Percentiles rank a stretch among this genome's conserved stretches.
Evolutionary conservation across 208 protist genomes (phyloP).

Genomic region (Wallacemonas sp.): DNA sequence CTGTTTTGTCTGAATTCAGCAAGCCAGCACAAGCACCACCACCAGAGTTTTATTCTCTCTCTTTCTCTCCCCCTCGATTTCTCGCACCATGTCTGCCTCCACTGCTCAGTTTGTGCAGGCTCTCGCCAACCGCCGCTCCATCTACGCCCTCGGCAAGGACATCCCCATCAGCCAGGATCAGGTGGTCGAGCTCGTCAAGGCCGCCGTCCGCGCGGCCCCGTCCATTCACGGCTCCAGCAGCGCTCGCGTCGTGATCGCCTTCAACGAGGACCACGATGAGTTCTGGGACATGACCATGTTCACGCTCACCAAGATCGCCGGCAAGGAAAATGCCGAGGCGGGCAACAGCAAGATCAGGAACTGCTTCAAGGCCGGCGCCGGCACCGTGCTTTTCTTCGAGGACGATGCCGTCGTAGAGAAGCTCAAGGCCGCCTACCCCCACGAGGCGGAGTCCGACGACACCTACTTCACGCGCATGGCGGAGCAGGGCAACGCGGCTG

Average conservation of each 20-base stretch:
- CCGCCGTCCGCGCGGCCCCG: slow-evolving; percentile 19
- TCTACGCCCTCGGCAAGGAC: slow-evolving; percentile 26
- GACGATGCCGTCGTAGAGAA: slow-evolving; percentile 14
- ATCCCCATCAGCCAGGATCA: slow-evolving; percentile 20
- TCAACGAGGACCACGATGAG: slow-evolving; percentile 29
- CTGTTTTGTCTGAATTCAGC: neutral
- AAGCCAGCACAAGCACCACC: neutral
- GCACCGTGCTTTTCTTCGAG: slow-evolving; percentile 32
- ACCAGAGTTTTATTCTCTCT: neutral
- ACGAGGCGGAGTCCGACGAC: neutral
- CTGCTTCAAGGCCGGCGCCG: slow-evolving; percentile 25
- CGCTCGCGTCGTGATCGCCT: slow-evolving; percentile 28
- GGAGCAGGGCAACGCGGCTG: slow-evolving; percentile 31
- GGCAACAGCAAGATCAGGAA: slow-evolving; percentile 19
- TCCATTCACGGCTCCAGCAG: slow-evolving; percentile 18
- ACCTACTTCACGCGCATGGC: slow-evolving; percentile 23
- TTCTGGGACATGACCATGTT: slow-evolving; percentile 26
- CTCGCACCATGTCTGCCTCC: slow-evolving; percentile 1
- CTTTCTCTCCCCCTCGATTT: neutral
- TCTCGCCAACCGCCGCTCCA: slow-evolving; percentile 27
- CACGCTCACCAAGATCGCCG: slow-evolving; percentile 16
- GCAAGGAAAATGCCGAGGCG: neutral
- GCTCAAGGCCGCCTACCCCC: slow-evolving; percentile 15
- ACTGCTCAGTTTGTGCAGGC: slow-evolving; percentile 12
- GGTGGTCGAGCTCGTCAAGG: slow-evolving; percentile 27